Base-by-base conservation (phyloP, 1,284 basidiomycete genomes). In the Vanrija sp. region DNA sequence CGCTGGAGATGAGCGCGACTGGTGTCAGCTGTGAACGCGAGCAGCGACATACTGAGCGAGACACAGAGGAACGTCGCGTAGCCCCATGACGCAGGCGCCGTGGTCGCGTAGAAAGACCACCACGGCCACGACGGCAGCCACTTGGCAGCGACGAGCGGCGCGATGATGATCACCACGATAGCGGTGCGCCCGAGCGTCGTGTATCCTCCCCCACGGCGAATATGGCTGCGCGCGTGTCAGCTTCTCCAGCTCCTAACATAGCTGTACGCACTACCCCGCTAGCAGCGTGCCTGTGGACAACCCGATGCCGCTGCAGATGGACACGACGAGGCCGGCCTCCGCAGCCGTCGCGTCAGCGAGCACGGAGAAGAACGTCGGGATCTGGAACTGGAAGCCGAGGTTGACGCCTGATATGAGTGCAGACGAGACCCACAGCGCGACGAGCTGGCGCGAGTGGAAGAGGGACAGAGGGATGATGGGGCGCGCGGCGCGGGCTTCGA, bases 401-500 rank as follows among this genome's bases (percentile, higher is more conserved):
- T 67, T 19, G 3, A 85, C 86, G 16, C 93, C 83, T 15, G 86
- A 85, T n/a, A 92, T 54, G 46, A 73, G 66, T 52, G 71, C 70
- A 8, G 70, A 68, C 43, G 63, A 63, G 15, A 57, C 47, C 61
- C 71, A 70, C 39, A 76, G 65, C 1, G 70, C 67, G 9, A 62
- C 76, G 12, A 89, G 86, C 38, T 88, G 90, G 54, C 86, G 78
- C 66, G 84, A 84, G 25, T 78, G 83, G 57, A 94, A 83, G 58
- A 94, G 74, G 51, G 80, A 81, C 58, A 91, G 77, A 44, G 91
- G 89, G 82, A 94, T 86, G 43, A 93, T 84, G 12, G 91, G 91
- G 67, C 85, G 86, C 18, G 82, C 81, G 75, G 83, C 85, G 61
- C 80, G 78, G 49, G 82, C 82, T 75, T 95, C 91, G n/a, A 87